Base-by-base conservation (phyloP, 192 early-diverging fungal species). In the Geranomyces variabilis region DNA sequence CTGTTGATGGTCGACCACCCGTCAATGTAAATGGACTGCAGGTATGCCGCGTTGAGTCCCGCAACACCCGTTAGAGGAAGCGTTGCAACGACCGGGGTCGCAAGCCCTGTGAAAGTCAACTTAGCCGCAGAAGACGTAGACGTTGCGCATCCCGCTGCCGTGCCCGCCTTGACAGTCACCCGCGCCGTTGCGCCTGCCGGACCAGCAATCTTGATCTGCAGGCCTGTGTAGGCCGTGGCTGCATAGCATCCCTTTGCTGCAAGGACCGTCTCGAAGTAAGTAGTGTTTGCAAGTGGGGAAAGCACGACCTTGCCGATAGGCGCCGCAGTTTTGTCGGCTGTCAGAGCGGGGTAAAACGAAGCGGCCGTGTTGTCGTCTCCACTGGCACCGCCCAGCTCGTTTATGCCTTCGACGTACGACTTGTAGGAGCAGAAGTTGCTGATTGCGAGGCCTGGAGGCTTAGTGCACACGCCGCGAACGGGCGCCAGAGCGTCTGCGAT, bases 321-420 rank as follows among this genome's bases (percentile, higher is more conserved):
- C 24, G 51, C 7, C 2, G 7, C 7, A 3, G 51, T 17, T 4
- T 7, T 7, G 51, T n/a, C 19, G 17, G 51, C 7, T 7, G 51
- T 53, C 6, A 53, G 58, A 17, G 58, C 29, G 6, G 58, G 24
- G 17, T 60, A 60, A 17, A 28, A 60, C 28, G 29, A 28, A 8
- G 29, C 29, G 8, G 58, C 58, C 17, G 58, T 60, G 29, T 31
- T 31, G 31, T 26, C 31, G 58, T 60, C 58, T 7, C 58, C 58
- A 9, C 21, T 33, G 12, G 21, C 29, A 29, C 58, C 58, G 31
- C 31, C 31, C 7, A 60, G 58, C 28, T 17, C 24, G 58, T 60
- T 60, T 17, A 28, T 5, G 15, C 29, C 8, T 7, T 26, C 31
- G 29, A 60, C 58, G 58, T 33, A 60, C 3, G 36, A 41, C 10